Conservation (phyloP, 805 yeast genomes). For the Teunomyces panamensis region DNA sequence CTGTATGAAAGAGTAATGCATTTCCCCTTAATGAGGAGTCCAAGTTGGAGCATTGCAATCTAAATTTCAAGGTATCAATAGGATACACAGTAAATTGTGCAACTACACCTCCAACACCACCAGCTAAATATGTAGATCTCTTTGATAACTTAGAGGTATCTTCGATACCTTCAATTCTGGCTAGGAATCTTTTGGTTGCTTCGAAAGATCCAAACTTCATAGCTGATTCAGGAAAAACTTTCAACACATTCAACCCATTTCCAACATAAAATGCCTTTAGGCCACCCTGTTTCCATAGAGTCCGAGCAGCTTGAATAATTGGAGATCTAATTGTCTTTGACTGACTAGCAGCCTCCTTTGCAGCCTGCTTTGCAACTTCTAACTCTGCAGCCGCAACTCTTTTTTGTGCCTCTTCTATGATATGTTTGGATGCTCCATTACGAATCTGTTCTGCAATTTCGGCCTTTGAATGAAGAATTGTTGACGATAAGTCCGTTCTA, state of each 20-base stretch:
- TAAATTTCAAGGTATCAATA: constrained; percentile 87
- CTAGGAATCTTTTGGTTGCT: constrained; percentile 71
- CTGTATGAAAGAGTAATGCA: constrained; percentile 59
- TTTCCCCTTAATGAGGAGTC: constrained; percentile 62
- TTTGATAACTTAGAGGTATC: constrained; percentile 71
- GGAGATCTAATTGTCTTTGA: constrained; percentile 63
- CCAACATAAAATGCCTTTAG: constrained; percentile 87
- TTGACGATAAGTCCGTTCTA: constrained; percentile 75
- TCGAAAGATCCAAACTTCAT: constrained; percentile 97
- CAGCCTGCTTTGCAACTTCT: constrained; percentile 22
- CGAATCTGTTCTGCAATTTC: constrained; percentile 37
- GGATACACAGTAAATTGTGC: constrained; percentile 95
- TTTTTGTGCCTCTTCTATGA: constrained; percentile 32
- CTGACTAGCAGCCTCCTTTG: constrained; percentile 34
- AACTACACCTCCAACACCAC: constrained; percentile 94
- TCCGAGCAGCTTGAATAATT: constrained; percentile 71
- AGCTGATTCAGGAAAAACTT: constrained; percentile 95
- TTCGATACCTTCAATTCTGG: constrained; percentile 70
- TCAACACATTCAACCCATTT: constrained; percentile 87
- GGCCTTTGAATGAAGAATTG: constrained; percentile 56
- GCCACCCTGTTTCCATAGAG: constrained; percentile 88
- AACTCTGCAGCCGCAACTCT: constrained; percentile 25
- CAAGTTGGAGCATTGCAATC: constrained; percentile 88
- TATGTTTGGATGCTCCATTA: constrained; percentile 32
- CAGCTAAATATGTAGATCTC: constrained; percentile 81